These are phyloP conservation scores for Eimeria tenella DNA, from an alignment of 169 alveolate genomes.

Conservation along the genomic window DNA sequence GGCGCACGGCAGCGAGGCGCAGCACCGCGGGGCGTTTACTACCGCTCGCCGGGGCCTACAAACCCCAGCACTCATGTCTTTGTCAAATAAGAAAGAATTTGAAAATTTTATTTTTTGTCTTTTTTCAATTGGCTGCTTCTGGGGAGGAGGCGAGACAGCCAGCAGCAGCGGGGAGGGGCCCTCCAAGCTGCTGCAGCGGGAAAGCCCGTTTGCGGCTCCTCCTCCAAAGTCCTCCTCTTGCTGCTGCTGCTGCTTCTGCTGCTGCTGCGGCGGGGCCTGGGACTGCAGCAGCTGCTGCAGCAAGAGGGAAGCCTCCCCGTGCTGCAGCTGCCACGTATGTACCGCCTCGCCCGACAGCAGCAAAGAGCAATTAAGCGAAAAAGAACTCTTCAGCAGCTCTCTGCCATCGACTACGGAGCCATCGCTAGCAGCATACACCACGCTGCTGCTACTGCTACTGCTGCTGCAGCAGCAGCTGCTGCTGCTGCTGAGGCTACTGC, in stretches of 20 bases:
- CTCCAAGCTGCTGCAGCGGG: no score
- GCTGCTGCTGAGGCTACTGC: background rate
- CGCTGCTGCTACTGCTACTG: conserved; percentile 39
- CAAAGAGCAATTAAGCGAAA: background rate
- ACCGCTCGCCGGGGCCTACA: no score
- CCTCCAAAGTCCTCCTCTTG: no score
- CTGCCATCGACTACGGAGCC: background rate
- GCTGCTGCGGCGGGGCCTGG: background rate
- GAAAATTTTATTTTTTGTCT: no score
- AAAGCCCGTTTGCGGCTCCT: no score
- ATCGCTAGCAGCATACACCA: background rate
- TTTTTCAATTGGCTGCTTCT: no score
- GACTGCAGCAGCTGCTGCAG: conserved; percentile 1
- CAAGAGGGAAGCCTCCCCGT: conserved; percentile 3
- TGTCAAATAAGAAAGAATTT: no score
- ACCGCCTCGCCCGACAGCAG: background rate
- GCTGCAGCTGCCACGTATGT: conserved; percentile 11
- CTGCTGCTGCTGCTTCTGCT: conserved; percentile 52
- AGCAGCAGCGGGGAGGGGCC: no score
- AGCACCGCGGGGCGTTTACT: no score
- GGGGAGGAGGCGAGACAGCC: no score
- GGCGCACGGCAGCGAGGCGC: no score
- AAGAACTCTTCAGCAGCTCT: background rate
- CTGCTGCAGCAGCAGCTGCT: background rate
- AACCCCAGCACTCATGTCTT: no score